Base-by-base conservation (phyloP, 805 yeast species). In the Candida argentea region DNA sequence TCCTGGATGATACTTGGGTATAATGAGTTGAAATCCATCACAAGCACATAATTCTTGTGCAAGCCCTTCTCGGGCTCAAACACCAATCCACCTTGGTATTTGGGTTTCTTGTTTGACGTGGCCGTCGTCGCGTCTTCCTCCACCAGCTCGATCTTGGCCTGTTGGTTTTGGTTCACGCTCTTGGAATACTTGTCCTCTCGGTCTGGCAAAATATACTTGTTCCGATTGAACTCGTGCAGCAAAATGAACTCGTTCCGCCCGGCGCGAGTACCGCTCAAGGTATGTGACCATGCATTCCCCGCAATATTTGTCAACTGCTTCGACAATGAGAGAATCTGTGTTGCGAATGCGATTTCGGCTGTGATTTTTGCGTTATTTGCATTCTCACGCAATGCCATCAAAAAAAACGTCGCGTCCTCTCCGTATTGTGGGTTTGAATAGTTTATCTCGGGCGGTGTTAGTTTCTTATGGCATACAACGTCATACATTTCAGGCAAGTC, bases 1-100 rank as follows among this genome's bases (percentile, higher is more conserved):
- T 91, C 98, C 57, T 91, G 98, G 42, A 91, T 91, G 47, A 91
- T 89, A 36, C 95, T 83, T 6, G 98, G 98, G 49, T 91, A 91
- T 59, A 91, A 69, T 27, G 95, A 85, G 58, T 91, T 91, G 76
- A 91, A 91, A 59, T 91, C 98, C 97, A 91, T 87, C 14, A 91
- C 98, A 37, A 91, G 57, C 3, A 86, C 71, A 48, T 79, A 83
- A 39, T 84, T 80, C 48, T 84, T 85, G 49, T 89, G 95, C 22
- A 91, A 61, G 2, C 98, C 98, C 48, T 80, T 85, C 45, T 83
- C 95, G 1, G 98, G 98, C 38, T 91, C 98, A 53, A 91, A 84
- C 17, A 91, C 98, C 39, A 85, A 67, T 50, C 98, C 95, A 65
- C 95, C 95, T 49, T 81, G 83, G 50, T 61, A 85, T 47, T 82